Conservation (phyloP, 2,329 filamentous ascomycete genomes). For the Penicillium sp. region DNA sequence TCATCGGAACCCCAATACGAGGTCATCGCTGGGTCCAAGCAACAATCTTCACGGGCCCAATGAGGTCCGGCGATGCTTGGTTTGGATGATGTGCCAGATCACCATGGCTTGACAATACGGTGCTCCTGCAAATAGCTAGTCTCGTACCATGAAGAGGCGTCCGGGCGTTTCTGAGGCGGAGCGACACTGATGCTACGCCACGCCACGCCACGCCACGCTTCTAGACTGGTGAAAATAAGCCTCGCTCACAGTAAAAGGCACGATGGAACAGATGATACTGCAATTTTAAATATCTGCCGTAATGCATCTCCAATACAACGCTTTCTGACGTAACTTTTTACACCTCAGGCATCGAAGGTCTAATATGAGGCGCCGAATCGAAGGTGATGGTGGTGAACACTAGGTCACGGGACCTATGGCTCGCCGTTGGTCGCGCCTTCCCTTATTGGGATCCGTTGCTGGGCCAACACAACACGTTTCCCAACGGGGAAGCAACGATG, state of each 20-base stretch:
- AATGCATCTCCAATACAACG: too few species aligned
- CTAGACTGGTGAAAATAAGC: too few species aligned
- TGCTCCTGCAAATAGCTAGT: too few species aligned
- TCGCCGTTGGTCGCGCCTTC: background rate
- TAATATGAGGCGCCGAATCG: too few species aligned
- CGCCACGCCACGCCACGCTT: too few species aligned
- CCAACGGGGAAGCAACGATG: slow-evolving; percentile 7
- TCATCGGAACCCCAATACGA: slow-evolving; percentile 14
- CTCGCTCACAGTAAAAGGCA: too few species aligned
- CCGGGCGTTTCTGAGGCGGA: background rate
- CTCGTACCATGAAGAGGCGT: background rate
- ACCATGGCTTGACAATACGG: background rate
- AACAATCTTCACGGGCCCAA: background rate
- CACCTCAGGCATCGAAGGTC: too few species aligned
- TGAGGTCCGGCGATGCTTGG: slow-evolving; percentile 1
- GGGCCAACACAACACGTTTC: slow-evolving; percentile 11
- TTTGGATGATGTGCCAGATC: background rate
- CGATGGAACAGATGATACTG: too few species aligned
- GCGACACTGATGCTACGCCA: too few species aligned
- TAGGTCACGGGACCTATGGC: slow-evolving; percentile 2
- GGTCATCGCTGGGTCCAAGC: background rate
- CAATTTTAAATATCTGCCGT: too few species aligned
- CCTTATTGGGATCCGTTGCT: slow-evolving; percentile 8
- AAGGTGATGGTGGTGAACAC: background rate
- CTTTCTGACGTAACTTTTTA: too few species aligned